A percentile compares a stretch with the other conserved stretches of the same genome.
Evolutionary conservation across 768 basidiomycete species (phyloP).

Genomic region (Lentinula boryana): DNA sequence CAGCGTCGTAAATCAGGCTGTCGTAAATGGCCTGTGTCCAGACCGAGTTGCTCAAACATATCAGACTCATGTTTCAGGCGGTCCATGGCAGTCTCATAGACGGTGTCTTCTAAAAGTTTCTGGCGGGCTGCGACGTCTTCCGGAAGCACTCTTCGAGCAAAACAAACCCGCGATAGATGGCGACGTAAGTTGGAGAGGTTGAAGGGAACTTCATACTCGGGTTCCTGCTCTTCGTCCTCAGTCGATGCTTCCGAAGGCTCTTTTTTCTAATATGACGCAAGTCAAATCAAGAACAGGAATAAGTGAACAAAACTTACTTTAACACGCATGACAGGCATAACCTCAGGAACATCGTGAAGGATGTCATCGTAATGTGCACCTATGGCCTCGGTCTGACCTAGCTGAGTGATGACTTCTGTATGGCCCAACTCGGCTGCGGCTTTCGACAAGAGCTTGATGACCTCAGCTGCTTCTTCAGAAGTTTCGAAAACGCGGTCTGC

Average conservation of each 20-base stretch:
- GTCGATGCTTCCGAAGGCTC: slow-evolving; percentile 7
- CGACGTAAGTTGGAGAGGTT: slow-evolving; percentile 68
- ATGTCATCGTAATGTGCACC: slow-evolving; percentile 34
- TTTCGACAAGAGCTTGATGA: slow-evolving; percentile 51
- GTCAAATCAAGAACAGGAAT: not conserved
- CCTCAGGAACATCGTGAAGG: slow-evolving; percentile 52
- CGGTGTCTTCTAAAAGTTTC: slow-evolving; percentile 77
- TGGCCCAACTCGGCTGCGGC: slow-evolving; percentile 55
- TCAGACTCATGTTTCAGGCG: slow-evolving; percentile 62
- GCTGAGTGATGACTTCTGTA: slow-evolving; percentile 42
- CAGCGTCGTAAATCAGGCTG: slow-evolving; percentile 54
- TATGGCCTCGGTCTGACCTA: slow-evolving; percentile 48
- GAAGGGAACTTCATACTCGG: slow-evolving; percentile 53
- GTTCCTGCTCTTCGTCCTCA: slow-evolving; percentile 11
- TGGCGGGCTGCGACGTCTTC: slow-evolving; percentile 72
- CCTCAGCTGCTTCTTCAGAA: slow-evolving; percentile 47
- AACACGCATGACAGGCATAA: slow-evolving; percentile 46
- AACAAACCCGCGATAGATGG: slow-evolving; percentile 57
- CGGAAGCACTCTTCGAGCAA: slow-evolving; percentile 57
- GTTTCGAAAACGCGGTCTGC: slow-evolving; percentile 50
- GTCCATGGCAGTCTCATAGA: slow-evolving; percentile 76
- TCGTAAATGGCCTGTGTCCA: slow-evolving; percentile 39
- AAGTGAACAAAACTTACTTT: slow-evolving; percentile 25
- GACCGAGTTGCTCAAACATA: slow-evolving; percentile 49
- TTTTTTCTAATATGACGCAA: slow-evolving; percentile 11